Evolutionary conservation across 2,329 filamentous ascomycete genomes (phyloP).

Genomic region (Arthrobotrys entomopaga): DNA sequence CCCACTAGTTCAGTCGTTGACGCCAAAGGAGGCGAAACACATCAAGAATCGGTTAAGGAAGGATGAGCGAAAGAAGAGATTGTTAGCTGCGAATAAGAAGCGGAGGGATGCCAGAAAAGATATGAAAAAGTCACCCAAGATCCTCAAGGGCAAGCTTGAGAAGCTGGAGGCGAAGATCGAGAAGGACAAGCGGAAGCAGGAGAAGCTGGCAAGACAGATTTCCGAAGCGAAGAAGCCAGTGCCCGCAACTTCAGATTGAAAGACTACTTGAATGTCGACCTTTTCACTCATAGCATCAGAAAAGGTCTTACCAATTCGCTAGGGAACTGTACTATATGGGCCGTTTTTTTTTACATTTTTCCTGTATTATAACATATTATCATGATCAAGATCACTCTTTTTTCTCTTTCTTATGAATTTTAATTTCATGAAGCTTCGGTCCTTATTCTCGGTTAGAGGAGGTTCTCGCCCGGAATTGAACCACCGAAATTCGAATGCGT

Average conservation of each 20-base stretch:
- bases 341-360: too few relatives aligned
- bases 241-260: neutral
- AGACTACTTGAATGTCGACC: neutral
- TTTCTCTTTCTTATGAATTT: too few relatives aligned
- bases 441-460: too few relatives aligned
- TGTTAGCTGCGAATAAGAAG: constrained; percentile 41
- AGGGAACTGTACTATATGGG: too few relatives aligned
- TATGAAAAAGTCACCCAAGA: constrained; percentile 38
- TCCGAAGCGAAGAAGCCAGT: constrained; percentile 12
- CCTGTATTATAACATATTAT: too few relatives aligned
- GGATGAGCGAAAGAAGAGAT: constrained; percentile 47
- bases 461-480: too few relatives aligned
- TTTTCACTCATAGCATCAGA: neutral
- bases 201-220: constrained; percentile 32
- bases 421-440: too few relatives aligned
- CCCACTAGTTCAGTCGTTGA: constrained; percentile 21
- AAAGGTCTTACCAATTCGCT: too few relatives aligned
- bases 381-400: too few relatives aligned
- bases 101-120: constrained; percentile 18
- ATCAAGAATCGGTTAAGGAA: constrained; percentile 40
- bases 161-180: constrained; percentile 39
- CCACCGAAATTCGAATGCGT: too few relatives aligned
- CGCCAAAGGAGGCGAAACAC: constrained; percentile 45
- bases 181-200: constrained; percentile 39
- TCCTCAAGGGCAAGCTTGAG: constrained; percentile 36